Evolutionary conservation across 306 rosid genomes (phyloP).

Genomic region (Quercus berberidifolia): DNA sequence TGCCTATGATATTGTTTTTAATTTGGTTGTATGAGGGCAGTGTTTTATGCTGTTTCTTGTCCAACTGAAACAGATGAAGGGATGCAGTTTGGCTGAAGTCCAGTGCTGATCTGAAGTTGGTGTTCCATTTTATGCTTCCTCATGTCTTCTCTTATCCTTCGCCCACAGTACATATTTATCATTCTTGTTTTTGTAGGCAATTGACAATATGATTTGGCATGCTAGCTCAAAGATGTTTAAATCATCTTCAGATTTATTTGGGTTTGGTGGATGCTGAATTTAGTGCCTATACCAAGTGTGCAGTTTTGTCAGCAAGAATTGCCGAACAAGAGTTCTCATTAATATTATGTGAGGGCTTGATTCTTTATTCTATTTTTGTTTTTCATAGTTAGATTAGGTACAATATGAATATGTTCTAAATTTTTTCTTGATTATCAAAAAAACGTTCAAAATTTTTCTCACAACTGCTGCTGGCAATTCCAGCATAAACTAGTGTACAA

Average conservation of each 20-base stretch:
- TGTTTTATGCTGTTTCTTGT: neutral
- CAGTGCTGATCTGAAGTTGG: neutral
- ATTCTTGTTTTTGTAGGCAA: neutral
- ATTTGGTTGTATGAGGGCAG: neutral
- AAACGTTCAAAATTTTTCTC: too few species aligned
- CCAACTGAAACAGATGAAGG: conserved; percentile 4
- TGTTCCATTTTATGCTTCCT: neutral
- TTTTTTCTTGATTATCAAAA: too few species aligned
- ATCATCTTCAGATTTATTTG: neutral
- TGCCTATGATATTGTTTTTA: neutral
- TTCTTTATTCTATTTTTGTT: too few species aligned
- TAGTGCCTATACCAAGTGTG: neutral
- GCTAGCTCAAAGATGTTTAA: neutral
- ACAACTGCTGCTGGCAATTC: too few species aligned
- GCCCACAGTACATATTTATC: neutral
- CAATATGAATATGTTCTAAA: too few species aligned
- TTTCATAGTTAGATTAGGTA: too few species aligned
- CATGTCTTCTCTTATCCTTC: neutral
- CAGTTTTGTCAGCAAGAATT: neutral
- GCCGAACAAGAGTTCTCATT: neutral
- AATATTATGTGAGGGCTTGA: too few species aligned
- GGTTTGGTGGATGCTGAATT: neutral
- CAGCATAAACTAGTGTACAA: too few species aligned
- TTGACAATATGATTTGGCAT: neutral
- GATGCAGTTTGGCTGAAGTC: neutral